A percentile compares a stretch with the other conserved stretches of the same genome.
Evolutionary conservation across 805 yeast genomes (phyloP).

Genomic region (Kurtzmaniella cleridarum): DNA sequence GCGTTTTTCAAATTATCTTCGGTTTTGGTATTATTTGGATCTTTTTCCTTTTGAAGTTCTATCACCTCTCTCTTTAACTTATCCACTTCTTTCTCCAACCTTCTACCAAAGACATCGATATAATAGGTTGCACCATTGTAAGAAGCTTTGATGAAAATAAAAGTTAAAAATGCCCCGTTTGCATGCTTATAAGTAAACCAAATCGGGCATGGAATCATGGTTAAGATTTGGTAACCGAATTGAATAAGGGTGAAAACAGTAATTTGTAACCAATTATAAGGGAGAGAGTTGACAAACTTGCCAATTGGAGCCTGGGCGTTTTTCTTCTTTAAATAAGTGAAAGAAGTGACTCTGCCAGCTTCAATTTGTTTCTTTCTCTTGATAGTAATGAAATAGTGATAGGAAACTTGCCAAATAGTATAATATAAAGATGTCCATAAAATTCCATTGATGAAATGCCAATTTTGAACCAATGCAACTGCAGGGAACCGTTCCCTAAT

Average conservation of each 20-base stretch:
- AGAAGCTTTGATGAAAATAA: slow-evolving; percentile 74
- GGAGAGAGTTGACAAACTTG: slow-evolving; percentile 70
- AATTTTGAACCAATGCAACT: slow-evolving; percentile 54
- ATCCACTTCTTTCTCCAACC: slow-evolving; percentile 79
- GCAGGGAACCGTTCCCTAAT: slow-evolving; percentile 72
- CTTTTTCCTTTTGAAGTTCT: slow-evolving; percentile 40
- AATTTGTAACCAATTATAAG: slow-evolving; percentile 79
- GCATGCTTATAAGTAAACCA: slow-evolving; percentile 70
- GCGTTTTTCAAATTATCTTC: neutral
- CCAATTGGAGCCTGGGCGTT: slow-evolving; percentile 66
- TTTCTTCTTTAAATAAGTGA: slow-evolving; percentile 73
- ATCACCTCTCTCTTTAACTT: slow-evolving; percentile 68
- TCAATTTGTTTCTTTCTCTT: slow-evolving; percentile 73
- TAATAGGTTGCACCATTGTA: slow-evolving; percentile 95
- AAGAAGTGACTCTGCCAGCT: slow-evolving; percentile 82
- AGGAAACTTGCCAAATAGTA: slow-evolving; percentile 82
- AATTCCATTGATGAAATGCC: slow-evolving; percentile 70
- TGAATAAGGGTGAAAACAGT: slow-evolving; percentile 82
- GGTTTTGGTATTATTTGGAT: neutral
- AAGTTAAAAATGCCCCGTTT: slow-evolving; percentile 61
- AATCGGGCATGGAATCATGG: slow-evolving; percentile 88
- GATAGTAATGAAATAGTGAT: slow-evolving; percentile 89
- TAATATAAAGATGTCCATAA: slow-evolving; percentile 77
- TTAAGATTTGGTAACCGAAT: slow-evolving; percentile 75
- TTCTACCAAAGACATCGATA: slow-evolving; percentile 84